Base-by-base conservation (phyloP, 108 stramenopile genomes). In the Skeletonema menzelii region DNA sequence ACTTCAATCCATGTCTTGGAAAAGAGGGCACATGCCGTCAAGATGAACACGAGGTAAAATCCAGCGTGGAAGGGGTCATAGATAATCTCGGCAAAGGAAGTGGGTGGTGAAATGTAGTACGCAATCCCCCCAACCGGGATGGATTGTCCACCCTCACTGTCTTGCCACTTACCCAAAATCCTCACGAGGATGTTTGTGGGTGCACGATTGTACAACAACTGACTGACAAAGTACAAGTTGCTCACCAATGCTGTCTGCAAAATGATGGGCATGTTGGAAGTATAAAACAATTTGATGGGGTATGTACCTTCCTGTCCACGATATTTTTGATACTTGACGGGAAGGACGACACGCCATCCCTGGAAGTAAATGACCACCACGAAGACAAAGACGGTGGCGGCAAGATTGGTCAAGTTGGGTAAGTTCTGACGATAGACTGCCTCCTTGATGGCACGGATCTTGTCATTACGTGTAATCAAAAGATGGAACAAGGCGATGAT, bases 211-310 rank as follows among this genome's bases (percentile, higher is more conserved):
- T 98, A 98, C 60, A 99, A 80, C 40, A 99, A 85, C 86, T 99
- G 98, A 70, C 93, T 95, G 38, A 99, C 88, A 84, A 99, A 99
- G 95, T 99, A 99, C 53, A 99, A 80, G 88, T 99, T 99, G 82
- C 93, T 93, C 17, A 98, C 97, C 66, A 99, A 84, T 2, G 98
- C 98, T 19, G 98, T 97, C 85, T 98, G 98, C 31, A 99, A 89
- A 75, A 99, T 99, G 84, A 99, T 98, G 80, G 98, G 98, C 97
- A 99, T 99, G 97, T 99, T 99, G 83, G 97, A 98, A 14, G 99
- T 99, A 95, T 99, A 99, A 83, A 99, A 99, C 24, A 99, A 93
- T 91, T 96, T 96, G 91, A 96, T 96, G 85, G 95, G 95, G 85
- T 94, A 96, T 81, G 87, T 93, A 72, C 93, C 93, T 84, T 92